Evolutionary conservation across 768 basidiomycete species (phyloP).

Genomic region (Kwoniella mangroviensis): DNA sequence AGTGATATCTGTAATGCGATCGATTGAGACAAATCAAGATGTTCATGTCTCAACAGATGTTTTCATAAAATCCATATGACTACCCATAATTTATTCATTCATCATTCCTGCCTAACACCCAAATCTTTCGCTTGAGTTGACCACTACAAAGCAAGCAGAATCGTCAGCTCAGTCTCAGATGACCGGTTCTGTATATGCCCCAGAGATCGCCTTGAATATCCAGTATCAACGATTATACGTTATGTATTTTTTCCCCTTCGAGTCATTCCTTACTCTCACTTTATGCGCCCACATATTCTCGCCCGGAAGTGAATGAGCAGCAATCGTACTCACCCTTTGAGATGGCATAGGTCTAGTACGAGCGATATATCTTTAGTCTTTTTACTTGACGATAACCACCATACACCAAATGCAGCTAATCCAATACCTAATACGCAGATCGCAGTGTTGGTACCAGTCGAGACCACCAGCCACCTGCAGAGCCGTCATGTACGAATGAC

Average conservation of each 20-base stretch:
- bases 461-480: constrained; percentile 93
- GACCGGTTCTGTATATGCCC: no score
- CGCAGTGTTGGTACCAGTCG: constrained; percentile 81
- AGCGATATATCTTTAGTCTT: constrained; percentile 70
- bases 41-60: no score
- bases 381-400: constrained; percentile 74
- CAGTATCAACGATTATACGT: no score
- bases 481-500: background rate
- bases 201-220: no score
- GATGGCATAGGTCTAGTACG: constrained; percentile 78
- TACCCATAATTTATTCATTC: no score
- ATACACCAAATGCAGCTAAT: constrained; percentile 69
- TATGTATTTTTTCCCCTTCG: no score
- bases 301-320: background rate
- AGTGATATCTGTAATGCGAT: no score
- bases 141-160: constrained; percentile 37
- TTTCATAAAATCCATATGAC: no score
- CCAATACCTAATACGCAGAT: constrained; percentile 73
- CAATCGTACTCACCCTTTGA: constrained; percentile 71
- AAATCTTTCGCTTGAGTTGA: constrained; percentile 51
- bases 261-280: no score
- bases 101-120: constrained; percentile 50
- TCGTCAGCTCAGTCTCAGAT: constrained; percentile 6
- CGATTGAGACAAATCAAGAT: no score
- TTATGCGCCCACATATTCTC: background rate